Conservation (phyloP, 441 rosid species). For the Brassica balearica region DNA sequence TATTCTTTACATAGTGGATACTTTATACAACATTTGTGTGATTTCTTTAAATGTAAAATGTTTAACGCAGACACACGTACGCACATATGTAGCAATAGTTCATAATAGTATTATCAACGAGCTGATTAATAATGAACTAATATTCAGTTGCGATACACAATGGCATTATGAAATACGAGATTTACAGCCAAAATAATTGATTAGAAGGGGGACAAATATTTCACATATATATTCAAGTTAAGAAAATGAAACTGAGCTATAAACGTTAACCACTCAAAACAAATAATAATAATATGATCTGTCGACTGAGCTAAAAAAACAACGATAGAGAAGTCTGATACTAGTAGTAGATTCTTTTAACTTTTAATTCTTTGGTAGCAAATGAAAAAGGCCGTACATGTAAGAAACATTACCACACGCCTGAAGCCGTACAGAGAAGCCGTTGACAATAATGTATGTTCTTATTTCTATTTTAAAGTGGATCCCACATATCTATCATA, state of each 20-base stretch:
- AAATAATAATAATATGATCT: background rate
- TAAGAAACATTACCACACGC: constrained; percentile 26
- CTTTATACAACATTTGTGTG: background rate
- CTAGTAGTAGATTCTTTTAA: background rate
- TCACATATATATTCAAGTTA: background rate
- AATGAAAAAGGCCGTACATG: constrained; percentile 38
- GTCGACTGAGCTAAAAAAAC: background rate
- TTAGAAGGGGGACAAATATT: background rate
- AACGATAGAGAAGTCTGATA: background rate
- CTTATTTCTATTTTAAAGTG: constrained; percentile 4
- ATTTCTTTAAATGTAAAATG: background rate
- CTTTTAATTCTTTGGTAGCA: background rate
- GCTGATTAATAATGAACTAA: background rate
- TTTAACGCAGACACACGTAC: background rate
- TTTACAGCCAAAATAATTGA: background rate
- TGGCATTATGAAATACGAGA: background rate
- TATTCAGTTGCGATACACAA: background rate
- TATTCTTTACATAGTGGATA: background rate
- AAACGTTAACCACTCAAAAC: background rate
- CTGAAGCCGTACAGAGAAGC: constrained; percentile 42
- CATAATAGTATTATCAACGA: background rate
- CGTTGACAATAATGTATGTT: constrained; percentile 35
- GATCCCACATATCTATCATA: constrained; percentile 24
- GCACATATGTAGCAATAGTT: background rate
- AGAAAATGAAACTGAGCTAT: background rate